Evolutionary conservation across 768 basidiomycete species (phyloP).

Genomic region (Lactifluus rugatus): DNA sequence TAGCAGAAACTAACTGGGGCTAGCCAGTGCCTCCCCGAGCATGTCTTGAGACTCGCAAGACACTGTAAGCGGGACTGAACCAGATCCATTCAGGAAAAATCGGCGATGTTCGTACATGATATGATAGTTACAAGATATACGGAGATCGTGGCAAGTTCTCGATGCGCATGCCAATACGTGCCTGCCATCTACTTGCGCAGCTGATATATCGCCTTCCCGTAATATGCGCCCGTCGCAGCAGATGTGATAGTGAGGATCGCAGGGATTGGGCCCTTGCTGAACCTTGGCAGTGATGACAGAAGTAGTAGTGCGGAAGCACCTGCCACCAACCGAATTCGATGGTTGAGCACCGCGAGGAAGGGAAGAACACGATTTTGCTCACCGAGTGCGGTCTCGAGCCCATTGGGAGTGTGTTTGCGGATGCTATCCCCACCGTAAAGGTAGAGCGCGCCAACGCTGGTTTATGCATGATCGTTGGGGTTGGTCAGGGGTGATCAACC

Average conservation of each 20-base stretch:
- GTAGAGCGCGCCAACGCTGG: constrained; percentile 69
- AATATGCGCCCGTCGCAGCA: constrained; percentile 51
- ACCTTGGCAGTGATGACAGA: constrained; percentile 60
- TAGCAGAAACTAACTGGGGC: too few relatives aligned
- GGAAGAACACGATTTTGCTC: constrained; percentile 9
- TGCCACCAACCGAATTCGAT: not conserved
- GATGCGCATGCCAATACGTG: not conserved
- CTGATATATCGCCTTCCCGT: constrained; percentile 30
- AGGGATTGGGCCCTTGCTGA: constrained; percentile 63
- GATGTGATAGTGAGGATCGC: constrained; percentile 48
- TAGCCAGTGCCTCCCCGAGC: not conserved
- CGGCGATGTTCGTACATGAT: not conserved
- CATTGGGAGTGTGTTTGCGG: constrained; percentile 59
- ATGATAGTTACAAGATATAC: not conserved
- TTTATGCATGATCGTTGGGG: not conserved
- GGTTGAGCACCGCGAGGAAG: not conserved
- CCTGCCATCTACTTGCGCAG: constrained; percentile 3
- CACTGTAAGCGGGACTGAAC: not conserved
- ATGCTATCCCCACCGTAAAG: constrained; percentile 72
- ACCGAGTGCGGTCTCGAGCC: constrained; percentile 74
- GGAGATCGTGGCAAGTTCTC: not conserved
- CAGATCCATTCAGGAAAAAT: not conserved
- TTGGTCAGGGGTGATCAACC: not conserved
- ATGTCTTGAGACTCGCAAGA: not conserved
- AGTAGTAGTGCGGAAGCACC: constrained; percentile 67